Percentiles rank a stretch among this genome's conserved stretches.
Evolutionary conservation across 2,329 filamentous ascomycete species (phyloP).

Genomic region (Penicillium sp.): DNA sequence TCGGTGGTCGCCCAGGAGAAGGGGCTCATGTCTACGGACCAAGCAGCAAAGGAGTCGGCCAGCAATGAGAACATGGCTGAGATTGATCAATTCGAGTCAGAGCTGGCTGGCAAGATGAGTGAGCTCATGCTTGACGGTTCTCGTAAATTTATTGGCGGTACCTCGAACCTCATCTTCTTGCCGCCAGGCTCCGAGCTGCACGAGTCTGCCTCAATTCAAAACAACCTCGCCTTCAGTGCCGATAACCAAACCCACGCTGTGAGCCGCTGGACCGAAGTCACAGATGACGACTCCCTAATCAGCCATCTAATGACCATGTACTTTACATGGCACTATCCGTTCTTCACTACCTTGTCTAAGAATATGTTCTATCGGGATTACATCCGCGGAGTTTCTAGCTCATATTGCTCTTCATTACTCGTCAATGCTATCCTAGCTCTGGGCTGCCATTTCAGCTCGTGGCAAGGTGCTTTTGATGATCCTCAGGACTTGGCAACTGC

Average conservation of each 20-base stretch:
- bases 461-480: constrained; percentile 60
- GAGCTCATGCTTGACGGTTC: constrained; percentile 79
- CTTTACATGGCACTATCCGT: constrained; percentile 95
- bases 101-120: constrained; percentile 86
- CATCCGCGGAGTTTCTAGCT: constrained; percentile 56
- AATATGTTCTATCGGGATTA: constrained; percentile 82
- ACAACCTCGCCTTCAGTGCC: constrained; percentile 40
- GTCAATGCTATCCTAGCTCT: constrained; percentile 91
- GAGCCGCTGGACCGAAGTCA: constrained; percentile 80
- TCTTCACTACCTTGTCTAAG: constrained; percentile 85
- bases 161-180: constrained; percentile 82
- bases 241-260: constrained; percentile 58
- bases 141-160: constrained; percentile 84
- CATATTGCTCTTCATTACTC: constrained; percentile 78
- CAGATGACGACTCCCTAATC: constrained; percentile 66
- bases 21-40: constrained; percentile 37
- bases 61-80: constrained; percentile 36
- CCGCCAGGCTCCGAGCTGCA: constrained; percentile 45
- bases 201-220: constrained; percentile 31
- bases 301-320: constrained; percentile 92
- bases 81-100: constrained; percentile 56
- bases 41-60: constrained; percentile 19
- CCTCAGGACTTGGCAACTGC: constrained; percentile 72
- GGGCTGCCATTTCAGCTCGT: constrained; percentile 83
- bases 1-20: constrained; percentile 49